Base-by-base conservation (phyloP, 2,329 filamentous ascomycete genomes). In the Aspergillus sp. region DNA sequence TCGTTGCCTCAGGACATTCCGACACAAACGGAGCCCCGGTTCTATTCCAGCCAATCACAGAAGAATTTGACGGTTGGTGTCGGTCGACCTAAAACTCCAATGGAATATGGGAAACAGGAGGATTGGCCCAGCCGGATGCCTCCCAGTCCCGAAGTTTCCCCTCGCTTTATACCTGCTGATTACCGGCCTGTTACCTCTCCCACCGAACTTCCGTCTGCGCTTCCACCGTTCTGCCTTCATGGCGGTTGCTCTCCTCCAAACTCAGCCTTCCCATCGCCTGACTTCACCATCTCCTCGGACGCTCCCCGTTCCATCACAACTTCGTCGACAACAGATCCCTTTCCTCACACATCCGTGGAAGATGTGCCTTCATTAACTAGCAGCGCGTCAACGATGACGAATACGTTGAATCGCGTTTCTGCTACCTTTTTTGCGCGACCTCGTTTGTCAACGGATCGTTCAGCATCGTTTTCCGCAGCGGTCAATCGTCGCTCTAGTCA, bases 331-430 rank as follows among this genome's bases (percentile, higher is more conserved):
- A 79, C 74, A 3, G 79, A 81, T 51, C 78, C 74, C 17, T 72
- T 73, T 60, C 72, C 75, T 38, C 78, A 80, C 46, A 74, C 73
- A 41, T 83, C 81, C 1, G 72, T 77, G 47, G 81, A 83, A 48
- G 81, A 83, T 74, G 79, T 83, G 4, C 81, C 81, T 17, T 83
- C 81, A 28, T 70, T 83, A 34, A 82, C 79, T 28, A 82, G 81
- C 67, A 82, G 80, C 66, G 76, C 80, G 46, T 83, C 81, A 1
- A 82, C 79, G 9, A 78, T 75, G 70, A 80, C 79, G 28, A 80
- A 78, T 54, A 76, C 75, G 25, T 58, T 79, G 22, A 73, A 77
- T 38, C 77, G 80, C 28, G 74, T 82, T 31, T 82, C 81, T 7
- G 75, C 75, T 28, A 78, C 74, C 22, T 78, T 80, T 60, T 76